Evolutionary conservation across 305 asterid species (phyloP).

Genomic region (Euphrasia arctica): DNA sequence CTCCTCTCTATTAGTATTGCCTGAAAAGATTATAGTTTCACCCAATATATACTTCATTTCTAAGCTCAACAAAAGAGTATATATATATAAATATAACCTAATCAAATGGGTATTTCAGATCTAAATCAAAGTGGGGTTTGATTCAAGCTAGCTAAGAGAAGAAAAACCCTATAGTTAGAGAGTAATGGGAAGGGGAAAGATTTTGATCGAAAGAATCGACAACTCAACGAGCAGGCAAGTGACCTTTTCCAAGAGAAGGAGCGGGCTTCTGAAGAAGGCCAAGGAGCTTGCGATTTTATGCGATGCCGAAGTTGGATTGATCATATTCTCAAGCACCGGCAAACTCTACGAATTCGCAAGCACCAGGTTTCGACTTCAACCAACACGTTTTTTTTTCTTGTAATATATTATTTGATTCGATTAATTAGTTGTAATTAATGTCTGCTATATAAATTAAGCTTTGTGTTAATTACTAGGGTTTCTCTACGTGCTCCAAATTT

Average conservation of each 20-base stretch:
- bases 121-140: constrained; percentile 11
- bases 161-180: constrained; percentile 36
- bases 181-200: constrained; percentile 77
- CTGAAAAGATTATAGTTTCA: not conserved
- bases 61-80: constrained; percentile 34
- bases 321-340: constrained; percentile 64
- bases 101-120: constrained; percentile 30
- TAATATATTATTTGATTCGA: no score
- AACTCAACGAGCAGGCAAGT: constrained; percentile 75
- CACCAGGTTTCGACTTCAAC: constrained; percentile 37
- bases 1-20: no score
- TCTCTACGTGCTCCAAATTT: no score
- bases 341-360: constrained; percentile 58
- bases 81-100: not conserved
- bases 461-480: no score
- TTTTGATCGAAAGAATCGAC: constrained; percentile 61
- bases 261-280: constrained; percentile 69
- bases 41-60: constrained; percentile 25
- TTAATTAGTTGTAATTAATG: no score
- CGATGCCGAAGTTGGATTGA: constrained; percentile 77
- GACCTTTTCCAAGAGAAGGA: constrained; percentile 72
- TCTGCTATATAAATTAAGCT: no score
- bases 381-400: no score
- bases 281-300: constrained; percentile 79
- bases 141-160: not conserved